Conservation (phyloP, 2,329 filamentous ascomycete species). For the Penicillium sp. region DNA sequence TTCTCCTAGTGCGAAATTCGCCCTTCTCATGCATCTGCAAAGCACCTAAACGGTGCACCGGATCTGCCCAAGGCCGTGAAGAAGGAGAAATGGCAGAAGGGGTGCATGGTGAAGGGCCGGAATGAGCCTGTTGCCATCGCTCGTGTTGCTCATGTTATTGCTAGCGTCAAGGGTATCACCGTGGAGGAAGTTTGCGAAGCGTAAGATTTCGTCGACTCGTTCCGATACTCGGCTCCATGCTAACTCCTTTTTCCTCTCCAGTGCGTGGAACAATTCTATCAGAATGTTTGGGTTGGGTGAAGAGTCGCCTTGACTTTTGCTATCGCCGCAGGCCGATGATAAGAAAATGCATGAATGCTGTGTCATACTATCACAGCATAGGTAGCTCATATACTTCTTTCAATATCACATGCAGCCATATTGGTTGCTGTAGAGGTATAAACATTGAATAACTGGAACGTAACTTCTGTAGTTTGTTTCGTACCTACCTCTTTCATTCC, state of each 20-base stretch:
- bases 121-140: constrained; percentile 90
- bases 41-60: constrained; percentile 66
- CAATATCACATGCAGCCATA: neutral
- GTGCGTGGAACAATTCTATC: constrained; percentile 76
- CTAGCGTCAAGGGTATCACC: constrained; percentile 74
- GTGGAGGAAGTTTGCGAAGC: constrained; percentile 83
- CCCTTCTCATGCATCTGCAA: constrained; percentile 79
- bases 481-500: neutral
- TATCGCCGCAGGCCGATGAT: neutral
- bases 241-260: constrained; percentile 26
- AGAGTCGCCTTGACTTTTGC: constrained; percentile 7
- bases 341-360: neutral
- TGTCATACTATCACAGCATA: neutral
- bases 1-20: constrained; percentile 74
- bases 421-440: neutral
- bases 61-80: constrained; percentile 79
- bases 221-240: constrained; percentile 5
- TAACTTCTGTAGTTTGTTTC: neutral
- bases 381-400: neutral
- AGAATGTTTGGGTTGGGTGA: constrained; percentile 72
- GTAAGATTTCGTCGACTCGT: constrained; percentile 39
- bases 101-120: constrained; percentile 86
- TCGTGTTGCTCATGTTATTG: constrained; percentile 83
- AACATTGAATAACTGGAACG: neutral
- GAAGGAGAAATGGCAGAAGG: constrained; percentile 91